Evolutionary conservation across 257 asterid species (phyloP).

Genomic region (Striga asiatica): DNA sequence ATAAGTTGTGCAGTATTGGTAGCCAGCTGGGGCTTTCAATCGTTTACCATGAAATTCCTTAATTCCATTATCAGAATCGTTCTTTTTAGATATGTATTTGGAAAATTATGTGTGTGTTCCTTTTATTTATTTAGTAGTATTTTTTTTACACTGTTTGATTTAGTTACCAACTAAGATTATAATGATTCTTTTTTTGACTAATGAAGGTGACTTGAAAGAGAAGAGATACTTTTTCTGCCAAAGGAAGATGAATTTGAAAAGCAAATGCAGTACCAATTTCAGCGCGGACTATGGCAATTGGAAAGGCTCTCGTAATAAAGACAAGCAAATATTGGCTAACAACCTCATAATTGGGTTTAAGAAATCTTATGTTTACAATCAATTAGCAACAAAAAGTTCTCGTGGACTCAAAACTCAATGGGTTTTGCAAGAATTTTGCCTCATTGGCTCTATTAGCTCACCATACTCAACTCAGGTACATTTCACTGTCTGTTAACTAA

Average conservation of each 20-base stretch:
- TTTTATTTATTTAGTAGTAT: neutral
- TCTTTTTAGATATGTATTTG: too few relatives aligned
- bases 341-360: slow-evolving; percentile 23
- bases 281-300: slow-evolving; percentile 35
- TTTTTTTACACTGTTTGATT: neutral
- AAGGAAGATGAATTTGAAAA: slow-evolving; percentile 13
- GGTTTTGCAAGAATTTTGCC: slow-evolving; percentile 35
- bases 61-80: too few relatives aligned
- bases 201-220: slow-evolving; percentile 43
- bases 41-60: too few relatives aligned
- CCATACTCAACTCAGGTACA: slow-evolving; percentile 27
- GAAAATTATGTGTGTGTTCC: neutral
- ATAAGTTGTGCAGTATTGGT: too few relatives aligned
- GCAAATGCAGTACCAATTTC: slow-evolving; percentile 3
- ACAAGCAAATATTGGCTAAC: slow-evolving; percentile 21
- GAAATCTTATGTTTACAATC: slow-evolving; percentile 26
- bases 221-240: slow-evolving; percentile 39
- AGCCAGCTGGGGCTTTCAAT: too few relatives aligned
- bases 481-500: too few relatives aligned
- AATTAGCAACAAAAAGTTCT: slow-evolving; percentile 14
- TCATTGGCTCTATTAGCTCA: slow-evolving; percentile 19
- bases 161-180: too few relatives aligned
- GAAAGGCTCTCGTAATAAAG: slow-evolving; percentile 17
- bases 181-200: too few relatives aligned
- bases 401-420: slow-evolving; percentile 24